A percentile compares a stretch with the other conserved stretches of the same genome.
Conservation (phyloP, 2,329 filamentous ascomycete species). For the Fusarium fujikuroi region DNA sequence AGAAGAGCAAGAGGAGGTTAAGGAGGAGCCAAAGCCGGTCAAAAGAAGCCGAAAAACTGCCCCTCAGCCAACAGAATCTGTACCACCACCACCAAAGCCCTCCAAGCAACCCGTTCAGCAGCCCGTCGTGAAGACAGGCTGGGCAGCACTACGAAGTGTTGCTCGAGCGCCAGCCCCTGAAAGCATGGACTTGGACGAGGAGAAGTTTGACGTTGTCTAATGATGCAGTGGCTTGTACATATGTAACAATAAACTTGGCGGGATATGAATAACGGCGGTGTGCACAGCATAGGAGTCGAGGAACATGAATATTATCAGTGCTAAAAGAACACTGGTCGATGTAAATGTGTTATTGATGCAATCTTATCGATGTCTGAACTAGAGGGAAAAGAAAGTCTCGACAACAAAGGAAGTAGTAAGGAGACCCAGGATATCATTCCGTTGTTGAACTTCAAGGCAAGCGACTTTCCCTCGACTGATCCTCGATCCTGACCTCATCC, state of each 20-base stretch:
- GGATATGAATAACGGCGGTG: background rate
- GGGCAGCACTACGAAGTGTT: constrained; percentile 46
- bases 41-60: background rate
- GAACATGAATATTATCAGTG: background rate
- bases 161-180: constrained; percentile 33
- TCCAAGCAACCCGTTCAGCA: constrained; percentile 9
- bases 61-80: background rate
- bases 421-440: constrained; percentile 13
- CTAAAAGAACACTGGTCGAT: background rate
- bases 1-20: constrained; percentile 35
- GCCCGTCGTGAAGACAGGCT: constrained; percentile 44
- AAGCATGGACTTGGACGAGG: constrained; percentile 48
- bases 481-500: background rate
- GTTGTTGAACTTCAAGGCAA: background rate
- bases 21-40: constrained; percentile 19
- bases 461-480: background rate
- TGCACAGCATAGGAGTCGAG: background rate
- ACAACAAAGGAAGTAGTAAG: background rate
- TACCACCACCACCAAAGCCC: constrained; percentile 14
- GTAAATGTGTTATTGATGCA: background rate
- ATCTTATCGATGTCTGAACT: background rate
- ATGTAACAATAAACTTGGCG: constrained; percentile 17
- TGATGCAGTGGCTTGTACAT: background rate
- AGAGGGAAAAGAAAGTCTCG: background rate
- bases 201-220: constrained; percentile 49